Conservation (phyloP, 78 protist species). For the Pigoraptor vietnamica region DNA sequence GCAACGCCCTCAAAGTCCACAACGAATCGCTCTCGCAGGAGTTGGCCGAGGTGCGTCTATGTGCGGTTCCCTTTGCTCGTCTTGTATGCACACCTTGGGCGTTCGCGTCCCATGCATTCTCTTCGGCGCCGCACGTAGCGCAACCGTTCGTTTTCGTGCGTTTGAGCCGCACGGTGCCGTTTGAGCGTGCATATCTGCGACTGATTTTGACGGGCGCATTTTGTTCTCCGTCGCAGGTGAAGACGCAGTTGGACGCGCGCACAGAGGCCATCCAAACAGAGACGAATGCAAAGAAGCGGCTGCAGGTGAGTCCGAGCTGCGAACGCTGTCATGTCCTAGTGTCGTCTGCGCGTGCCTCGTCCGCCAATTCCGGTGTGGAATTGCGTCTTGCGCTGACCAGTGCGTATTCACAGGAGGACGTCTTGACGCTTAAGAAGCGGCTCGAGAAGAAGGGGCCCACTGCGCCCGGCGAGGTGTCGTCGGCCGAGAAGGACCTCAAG, state of each 20-base stretch:
- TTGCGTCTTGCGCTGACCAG: background rate
- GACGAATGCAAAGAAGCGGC: background rate
- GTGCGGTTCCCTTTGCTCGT: background rate
- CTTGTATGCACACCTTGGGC: background rate
- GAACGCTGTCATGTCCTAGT: background rate
- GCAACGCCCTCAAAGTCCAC: background rate
- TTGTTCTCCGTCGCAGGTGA: background rate
- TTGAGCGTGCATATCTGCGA: background rate
- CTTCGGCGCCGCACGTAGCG: no score
- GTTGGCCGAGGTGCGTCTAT: background rate
- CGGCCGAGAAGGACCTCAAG: background rate
- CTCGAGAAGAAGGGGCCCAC: background rate
- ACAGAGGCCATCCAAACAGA: background rate
- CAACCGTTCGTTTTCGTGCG: background rate
- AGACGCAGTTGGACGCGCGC: background rate
- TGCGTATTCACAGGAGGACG: background rate
- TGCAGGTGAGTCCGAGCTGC: background rate
- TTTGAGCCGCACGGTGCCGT: no score
- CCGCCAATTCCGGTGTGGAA: background rate
- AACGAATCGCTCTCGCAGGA: background rate
- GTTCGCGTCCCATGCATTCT: background rate
- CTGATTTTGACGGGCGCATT: background rate
- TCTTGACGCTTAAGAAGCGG: background rate
- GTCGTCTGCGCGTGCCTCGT: background rate
- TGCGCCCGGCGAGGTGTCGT: background rate